Percentiles rank a stretch among this genome's conserved stretches.
Conservation (phyloP, 306 rosid species). For the Abrus pulchellus region DNA sequence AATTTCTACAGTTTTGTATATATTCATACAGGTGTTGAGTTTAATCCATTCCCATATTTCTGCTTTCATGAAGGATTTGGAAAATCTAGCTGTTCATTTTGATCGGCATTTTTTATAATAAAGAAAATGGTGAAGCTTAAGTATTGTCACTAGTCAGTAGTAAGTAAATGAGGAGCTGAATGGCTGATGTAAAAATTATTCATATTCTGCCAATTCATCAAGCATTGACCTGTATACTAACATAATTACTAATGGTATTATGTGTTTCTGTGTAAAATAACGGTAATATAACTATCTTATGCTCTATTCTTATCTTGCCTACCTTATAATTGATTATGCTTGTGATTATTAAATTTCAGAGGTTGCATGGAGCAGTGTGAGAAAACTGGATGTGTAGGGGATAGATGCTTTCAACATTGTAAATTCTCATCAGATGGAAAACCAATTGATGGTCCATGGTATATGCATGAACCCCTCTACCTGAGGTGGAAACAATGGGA, state of each 20-base stretch:
- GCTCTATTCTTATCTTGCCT: constrained; percentile 11
- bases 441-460: constrained; percentile 98
- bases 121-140: constrained; percentile 9
- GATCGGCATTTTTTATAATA: constrained; percentile 7
- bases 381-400: constrained; percentile 89
- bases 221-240: constrained; percentile 33
- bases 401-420: constrained; percentile 93
- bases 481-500: constrained; percentile 98
- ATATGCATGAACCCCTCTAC: constrained; percentile 93
- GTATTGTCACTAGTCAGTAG: constrained; percentile 11
- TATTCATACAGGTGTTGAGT: neutral
- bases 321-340: constrained; percentile 28
- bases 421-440: constrained; percentile 97
- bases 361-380: constrained; percentile 81
- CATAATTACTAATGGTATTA: constrained; percentile 9
- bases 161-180: constrained; percentile 22
- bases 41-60: constrained; percentile 5
- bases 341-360: constrained; percentile 58
- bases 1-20: neutral
- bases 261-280: constrained; percentile 3
- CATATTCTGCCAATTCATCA: constrained; percentile 5
- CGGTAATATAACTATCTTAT: constrained; percentile 3
- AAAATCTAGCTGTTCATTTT: constrained; percentile 6
- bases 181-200: constrained; percentile 3
- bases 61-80: constrained; percentile 19